These are phyloP conservation scores for Botrytis byssoidea DNA, from an alignment of 2,329 filamentous ascomycete genomes.

Conservation along the genomic window DNA sequence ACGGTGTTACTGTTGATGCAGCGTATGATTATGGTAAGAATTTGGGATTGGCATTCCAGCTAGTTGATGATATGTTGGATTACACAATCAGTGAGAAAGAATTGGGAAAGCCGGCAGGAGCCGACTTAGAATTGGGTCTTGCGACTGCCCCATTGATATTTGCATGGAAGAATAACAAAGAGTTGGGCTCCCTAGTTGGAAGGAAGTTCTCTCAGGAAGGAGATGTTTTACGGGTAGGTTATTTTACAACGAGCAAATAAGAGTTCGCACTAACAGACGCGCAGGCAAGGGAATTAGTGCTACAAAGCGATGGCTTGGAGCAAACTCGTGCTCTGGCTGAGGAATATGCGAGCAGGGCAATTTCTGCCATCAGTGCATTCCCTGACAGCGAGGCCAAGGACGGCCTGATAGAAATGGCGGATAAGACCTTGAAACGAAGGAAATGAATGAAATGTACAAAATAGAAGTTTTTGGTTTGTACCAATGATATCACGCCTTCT, in stretches of 20 bases:
- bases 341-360: slow-evolving; percentile 85
- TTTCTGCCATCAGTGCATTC: slow-evolving; percentile 78
- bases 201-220: slow-evolving; percentile 83
- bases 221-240: slow-evolving; percentile 79
- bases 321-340: slow-evolving; percentile 88
- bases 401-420: slow-evolving; percentile 88
- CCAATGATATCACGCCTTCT: slow-evolving; percentile 12
- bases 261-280: slow-evolving; percentile 25
- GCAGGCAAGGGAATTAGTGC: slow-evolving; percentile 83
- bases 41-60: slow-evolving; percentile 89
- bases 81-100: slow-evolving; percentile 85
- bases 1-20: slow-evolving; percentile 78
- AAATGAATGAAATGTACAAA: slow-evolving; percentile 55
- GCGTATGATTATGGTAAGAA: slow-evolving; percentile 94
- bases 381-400: slow-evolving; percentile 94
- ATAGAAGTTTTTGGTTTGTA: slow-evolving; percentile 24
- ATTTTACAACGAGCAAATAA: not conserved
- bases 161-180: slow-evolving; percentile 86
- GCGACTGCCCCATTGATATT: slow-evolving; percentile 93
- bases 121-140: slow-evolving; percentile 87
- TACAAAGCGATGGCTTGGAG: slow-evolving; percentile 81
- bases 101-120: slow-evolving; percentile 90
- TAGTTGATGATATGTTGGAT: slow-evolving; percentile 97
- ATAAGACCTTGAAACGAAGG: slow-evolving; percentile 83
- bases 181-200: slow-evolving; percentile 83